Evolutionary conservation across 2,329 filamentous ascomycete species (phyloP), one percentile per base, ranked within the genome.

Genomic region (Dothidotthia symphoricarpi): DNA sequence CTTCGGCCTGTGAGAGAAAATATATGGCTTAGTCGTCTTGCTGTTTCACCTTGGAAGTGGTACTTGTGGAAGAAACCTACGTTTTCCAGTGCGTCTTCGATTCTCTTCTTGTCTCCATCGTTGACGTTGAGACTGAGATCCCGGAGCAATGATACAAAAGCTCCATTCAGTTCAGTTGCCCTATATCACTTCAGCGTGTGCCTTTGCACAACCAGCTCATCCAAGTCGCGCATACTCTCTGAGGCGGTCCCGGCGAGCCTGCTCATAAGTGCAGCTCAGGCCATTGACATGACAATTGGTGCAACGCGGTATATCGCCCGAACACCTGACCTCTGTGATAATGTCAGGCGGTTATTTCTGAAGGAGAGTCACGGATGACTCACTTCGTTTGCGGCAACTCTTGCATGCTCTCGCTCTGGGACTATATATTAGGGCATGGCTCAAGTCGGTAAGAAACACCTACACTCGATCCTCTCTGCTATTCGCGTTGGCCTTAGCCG

Each of bases 311-410:
- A 33, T 28, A 9, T 51, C 53, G 11, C 57, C 57, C 13, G 52
- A 51, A 33, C 57, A 61, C 30, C 45, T 57, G 13, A 59, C 49
- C 35, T 60, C 51, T 56, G 15, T 9, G 12, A 26, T 8, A 7
- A 13, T 11, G 10, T 36, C 10, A 29, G 38, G 17, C 34, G 36
- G 41, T 22, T n/a, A 15, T 3, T 4, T 5, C 7, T 7, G 3
- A 11, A 7, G 12, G 3, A n/a, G 8, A 27, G 24, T 11, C 5
- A 10, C 14, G 7, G 3, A 14, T 12, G n/a, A 25, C 45, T 12
- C 30, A 55, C 53, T 59, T 39, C 55, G 49, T 26, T 35, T 55
- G 16, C 55, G 53, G 31, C 53, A 59, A 6, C 35, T 46, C 29
- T 54, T 50, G 31, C 55, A 58, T 24, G 55, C 55, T 39, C 55